Percentiles rank a stretch among this genome's conserved stretches.
These are phyloP conservation scores for Daldinia grandis DNA, from an alignment of 495 filamentous ascomycete genomes.

Conservation along the genomic window DNA sequence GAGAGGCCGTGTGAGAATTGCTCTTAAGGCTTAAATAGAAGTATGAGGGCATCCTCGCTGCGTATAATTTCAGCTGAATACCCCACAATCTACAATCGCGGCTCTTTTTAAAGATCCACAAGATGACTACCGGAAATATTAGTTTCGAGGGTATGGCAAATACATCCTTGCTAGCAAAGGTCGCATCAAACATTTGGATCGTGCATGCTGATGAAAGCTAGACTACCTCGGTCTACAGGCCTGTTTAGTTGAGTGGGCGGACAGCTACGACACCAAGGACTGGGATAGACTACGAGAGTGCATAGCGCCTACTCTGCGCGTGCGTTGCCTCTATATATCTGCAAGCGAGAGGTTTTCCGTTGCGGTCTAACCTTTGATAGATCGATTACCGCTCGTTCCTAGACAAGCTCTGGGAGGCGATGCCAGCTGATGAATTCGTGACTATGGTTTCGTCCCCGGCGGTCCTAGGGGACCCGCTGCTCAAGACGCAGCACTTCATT, in stretches of 20 bases:
- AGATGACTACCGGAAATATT: constrained; percentile 39
- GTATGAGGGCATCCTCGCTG: background rate
- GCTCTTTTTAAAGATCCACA: background rate
- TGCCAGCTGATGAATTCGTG: constrained; percentile 76
- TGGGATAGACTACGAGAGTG: constrained; percentile 75
- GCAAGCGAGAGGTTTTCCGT: background rate
- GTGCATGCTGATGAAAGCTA: constrained; percentile 35
- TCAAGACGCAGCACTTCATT: constrained; percentile 82
- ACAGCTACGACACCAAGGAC: constrained; percentile 85
- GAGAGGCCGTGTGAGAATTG: constrained; percentile 13
- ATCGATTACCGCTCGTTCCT: constrained; percentile 81
- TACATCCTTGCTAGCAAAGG: background rate
- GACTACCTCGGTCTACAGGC: constrained; percentile 63
- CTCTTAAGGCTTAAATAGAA: background rate
- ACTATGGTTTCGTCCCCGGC: constrained; percentile 70
- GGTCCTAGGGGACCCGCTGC: constrained; percentile 73
- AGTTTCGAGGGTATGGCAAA: constrained; percentile 40
- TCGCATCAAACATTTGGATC: background rate
- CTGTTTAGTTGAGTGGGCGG: constrained; percentile 77
- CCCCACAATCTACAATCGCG: background rate
- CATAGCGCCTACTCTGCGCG: constrained; percentile 74
- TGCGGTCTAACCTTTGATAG: constrained; percentile 25
- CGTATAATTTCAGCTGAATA: background rate
- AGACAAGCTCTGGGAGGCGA: constrained; percentile 73
- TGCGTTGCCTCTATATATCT: constrained; percentile 39